Evolutionary conservation across 2,329 filamentous ascomycete genomes (phyloP), one percentile per base, ranked within the genome.

Genomic region (Ceratocystis lukuohia): DNA sequence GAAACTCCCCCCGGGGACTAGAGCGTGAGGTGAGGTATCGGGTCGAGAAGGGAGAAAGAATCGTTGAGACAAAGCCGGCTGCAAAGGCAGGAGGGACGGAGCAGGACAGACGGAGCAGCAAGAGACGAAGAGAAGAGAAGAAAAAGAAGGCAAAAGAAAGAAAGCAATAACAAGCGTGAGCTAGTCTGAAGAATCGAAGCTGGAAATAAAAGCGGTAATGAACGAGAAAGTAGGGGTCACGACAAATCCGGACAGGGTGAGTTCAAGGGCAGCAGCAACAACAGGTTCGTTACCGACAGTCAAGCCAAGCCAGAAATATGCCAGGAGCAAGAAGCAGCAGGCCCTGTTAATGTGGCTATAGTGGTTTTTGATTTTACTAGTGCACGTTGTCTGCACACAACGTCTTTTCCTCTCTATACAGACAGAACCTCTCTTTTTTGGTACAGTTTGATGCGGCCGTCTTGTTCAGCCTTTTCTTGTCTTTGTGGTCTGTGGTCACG

Each of bases 381-480:
- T 50, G 48, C 48, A 22, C 12, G 48, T 8, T 22, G 46, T 41
- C 37, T 12, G 37, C 37, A 41, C 37, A 41, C 37, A 1, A 8
- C 0, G 6, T 20, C 17, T n/a, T 48, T 6, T n/a, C 20, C 6
- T 6, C 20, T 48, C 17, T 48, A 48, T 48, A 22, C 46, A 48
- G 46, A 48, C 15, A 41, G 37, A 41, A 15, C 10, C 37, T 41
- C 37, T 41, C 37, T 41, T 41, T 41, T 15, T 15, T 15, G 37
- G 37, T 3, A 41, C 37, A 41, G 37, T 41, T 41, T 41, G 61
- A 30, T 20, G 15, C 37, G 63, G 59, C 61, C 65, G 65, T 30
- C 37, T 30, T 61, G 56, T 61, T 66, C 65, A 66, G 65, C 65
- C 65, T 66, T 66, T 44, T 62, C 45, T 15, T 50, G 37, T 12